phyloP scores from a whole-genome alignment of 345 rosid genomes.

The Gossypium longicalyx region DNA sequence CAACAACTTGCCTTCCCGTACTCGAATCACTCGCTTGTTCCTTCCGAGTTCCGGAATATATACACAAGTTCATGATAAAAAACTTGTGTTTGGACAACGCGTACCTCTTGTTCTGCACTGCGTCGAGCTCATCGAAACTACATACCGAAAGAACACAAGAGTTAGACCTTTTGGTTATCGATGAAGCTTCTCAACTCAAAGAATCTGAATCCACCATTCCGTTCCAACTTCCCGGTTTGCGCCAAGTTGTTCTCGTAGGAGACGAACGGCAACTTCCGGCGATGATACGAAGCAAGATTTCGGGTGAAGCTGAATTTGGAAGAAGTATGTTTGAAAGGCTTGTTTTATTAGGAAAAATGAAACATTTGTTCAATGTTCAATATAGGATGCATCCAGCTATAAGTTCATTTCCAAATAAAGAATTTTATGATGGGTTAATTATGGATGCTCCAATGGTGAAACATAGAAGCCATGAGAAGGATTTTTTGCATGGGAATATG shows the following conservation, averaged over 20 bases:
- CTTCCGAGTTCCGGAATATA: background rate
- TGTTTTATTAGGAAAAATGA: constrained; percentile 10
- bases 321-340: constrained; percentile 35
- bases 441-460: constrained; percentile 20
- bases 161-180: constrained; percentile 34
- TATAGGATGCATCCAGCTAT: constrained; percentile 39
- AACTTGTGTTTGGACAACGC: constrained; percentile 32
- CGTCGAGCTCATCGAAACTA: constrained; percentile 38
- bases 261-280: constrained; percentile 52
- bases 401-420: constrained; percentile 25
- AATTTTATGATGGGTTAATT: constrained; percentile 20
- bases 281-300: constrained; percentile 42
- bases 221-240: constrained; percentile 39
- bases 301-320: constrained; percentile 20
- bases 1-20: background rate
- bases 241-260: constrained; percentile 40
- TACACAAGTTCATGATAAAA: background rate
- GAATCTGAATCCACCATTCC: constrained; percentile 52
- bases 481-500: constrained; percentile 32
- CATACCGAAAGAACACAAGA: constrained; percentile 16
- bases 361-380: constrained; percentile 27
- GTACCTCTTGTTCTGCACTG: constrained; percentile 38
- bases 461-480: constrained; percentile 8
- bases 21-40: constrained; percentile 14
- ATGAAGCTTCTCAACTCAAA: constrained; percentile 58